phyloP scores from a whole-genome alignment of 768 basidiomycete genomes.

The Lentinula sp. region DNA sequence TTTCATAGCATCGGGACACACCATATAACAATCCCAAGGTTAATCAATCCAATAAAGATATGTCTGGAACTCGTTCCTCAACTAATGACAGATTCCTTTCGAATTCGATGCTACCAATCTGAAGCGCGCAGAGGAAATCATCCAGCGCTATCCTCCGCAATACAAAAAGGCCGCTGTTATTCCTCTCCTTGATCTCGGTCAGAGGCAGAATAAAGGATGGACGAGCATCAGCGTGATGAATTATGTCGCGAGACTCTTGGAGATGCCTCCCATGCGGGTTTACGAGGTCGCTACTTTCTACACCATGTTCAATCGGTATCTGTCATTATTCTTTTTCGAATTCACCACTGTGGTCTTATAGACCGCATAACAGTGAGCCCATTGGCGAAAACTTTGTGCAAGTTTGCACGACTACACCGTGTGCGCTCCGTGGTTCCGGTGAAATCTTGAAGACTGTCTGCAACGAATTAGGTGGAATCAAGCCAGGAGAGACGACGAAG shows the following conservation, averaged over 20 bases:
- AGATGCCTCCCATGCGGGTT: conserved; percentile 96
- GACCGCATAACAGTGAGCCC: conserved; percentile 58
- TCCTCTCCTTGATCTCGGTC: conserved; percentile 92
- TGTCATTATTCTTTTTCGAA: neutral
- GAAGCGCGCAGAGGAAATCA: conserved; percentile 84
- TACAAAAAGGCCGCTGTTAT: conserved; percentile 99
- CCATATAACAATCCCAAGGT: conserved; percentile 92
- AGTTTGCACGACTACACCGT: conserved; percentile 98
- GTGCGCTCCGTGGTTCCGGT: conserved; percentile 90
- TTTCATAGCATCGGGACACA: conserved; percentile 84
- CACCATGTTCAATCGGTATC: conserved; percentile 98
- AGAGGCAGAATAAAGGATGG: conserved; percentile 98
- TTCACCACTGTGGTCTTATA: neutral
- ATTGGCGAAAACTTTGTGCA: conserved; percentile 93
- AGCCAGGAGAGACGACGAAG: conserved; percentile 87
- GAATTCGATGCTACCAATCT: conserved; percentile 76
- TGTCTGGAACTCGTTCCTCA: conserved; percentile 3
- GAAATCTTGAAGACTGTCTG: conserved; percentile 85
- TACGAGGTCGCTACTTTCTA: conserved; percentile 99
- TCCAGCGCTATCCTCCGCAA: conserved; percentile 90
- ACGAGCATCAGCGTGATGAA: conserved; percentile 99
- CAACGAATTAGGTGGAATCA: conserved; percentile 74
- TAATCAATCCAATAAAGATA: neutral
- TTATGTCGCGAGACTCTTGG: conserved; percentile 88
- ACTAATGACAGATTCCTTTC: conserved; percentile 70